A percentile compares a stretch with the other conserved stretches of the same genome.
Conservation (phyloP, 352 stramenopile species). For the Globisporangium middletonii region DNA sequence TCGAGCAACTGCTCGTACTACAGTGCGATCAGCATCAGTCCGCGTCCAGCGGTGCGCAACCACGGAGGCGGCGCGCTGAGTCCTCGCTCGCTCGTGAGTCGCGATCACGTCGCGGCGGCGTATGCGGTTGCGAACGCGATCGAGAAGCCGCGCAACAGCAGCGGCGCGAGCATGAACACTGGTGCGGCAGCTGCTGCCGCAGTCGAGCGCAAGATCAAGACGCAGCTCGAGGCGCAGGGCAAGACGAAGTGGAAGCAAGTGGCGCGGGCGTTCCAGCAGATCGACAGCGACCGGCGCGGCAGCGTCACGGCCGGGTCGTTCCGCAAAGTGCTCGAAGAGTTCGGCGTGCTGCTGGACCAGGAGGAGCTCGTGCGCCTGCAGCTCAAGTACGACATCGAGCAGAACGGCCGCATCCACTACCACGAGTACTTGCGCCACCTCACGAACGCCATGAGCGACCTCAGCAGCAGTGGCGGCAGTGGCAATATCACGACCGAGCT, state of each 20-base stretch:
- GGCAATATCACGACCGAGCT: conserved; percentile 3
- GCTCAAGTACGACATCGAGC: conserved; percentile 73
- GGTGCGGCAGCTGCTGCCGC: conserved; percentile 27
- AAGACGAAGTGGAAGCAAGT: conserved; percentile 58
- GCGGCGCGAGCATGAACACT: conserved; percentile 3
- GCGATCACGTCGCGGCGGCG: conserved; percentile 29
- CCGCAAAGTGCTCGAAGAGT: conserved; percentile 54
- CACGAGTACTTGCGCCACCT: conserved; percentile 55
- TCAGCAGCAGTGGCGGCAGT: conserved; percentile 1
- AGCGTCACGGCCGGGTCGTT: conserved; percentile 39
- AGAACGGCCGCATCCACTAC: conserved; percentile 65
- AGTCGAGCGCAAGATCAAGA: conserved; percentile 63
- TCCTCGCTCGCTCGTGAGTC: conserved; percentile 19
- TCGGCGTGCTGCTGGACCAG: conserved; percentile 42
- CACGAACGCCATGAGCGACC: conserved; percentile 46
- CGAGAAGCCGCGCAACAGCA: conserved; percentile 19
- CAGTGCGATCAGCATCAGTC: conserved; percentile 60
- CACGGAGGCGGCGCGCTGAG: conserved; percentile 6
- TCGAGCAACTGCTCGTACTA: conserved; percentile 81
- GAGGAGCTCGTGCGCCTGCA: conserved; percentile 64
- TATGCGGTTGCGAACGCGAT: conserved; percentile 27
- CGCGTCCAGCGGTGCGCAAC: conserved; percentile 27
- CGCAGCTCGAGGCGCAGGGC: conserved; percentile 36
- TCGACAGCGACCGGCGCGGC: conserved; percentile 51
- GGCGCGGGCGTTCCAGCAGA: conserved; percentile 45